Percentiles rank a stretch among this genome's conserved stretches.
These are phyloP conservation scores for Simplicillium aogashimaense DNA, from an alignment of 2,329 filamentous ascomycete species.

Conservation along the genomic window DNA sequence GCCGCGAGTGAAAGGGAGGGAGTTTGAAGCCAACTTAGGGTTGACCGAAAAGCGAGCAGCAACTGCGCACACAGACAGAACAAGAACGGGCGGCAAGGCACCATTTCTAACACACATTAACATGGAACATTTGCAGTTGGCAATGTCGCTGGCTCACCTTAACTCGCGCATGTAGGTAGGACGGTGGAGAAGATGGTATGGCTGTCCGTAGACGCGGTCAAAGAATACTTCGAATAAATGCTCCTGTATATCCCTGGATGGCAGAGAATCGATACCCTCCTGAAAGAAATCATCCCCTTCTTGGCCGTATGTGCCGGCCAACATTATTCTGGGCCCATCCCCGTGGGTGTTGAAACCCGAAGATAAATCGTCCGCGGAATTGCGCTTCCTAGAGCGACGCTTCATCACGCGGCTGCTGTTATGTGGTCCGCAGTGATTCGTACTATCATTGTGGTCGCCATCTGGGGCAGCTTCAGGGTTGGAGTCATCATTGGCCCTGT, in stretches of 20 bases:
- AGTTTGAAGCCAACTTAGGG: constrained; percentile 64
- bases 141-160: constrained; percentile 35
- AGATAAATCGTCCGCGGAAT: constrained; percentile 79
- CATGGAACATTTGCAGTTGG: neutral
- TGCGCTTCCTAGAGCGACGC: constrained; percentile 60
- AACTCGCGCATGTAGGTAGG: constrained; percentile 92
- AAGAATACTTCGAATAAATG: constrained; percentile 93
- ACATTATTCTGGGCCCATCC: constrained; percentile 29
- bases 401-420: constrained; percentile 79
- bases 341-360: constrained; percentile 76
- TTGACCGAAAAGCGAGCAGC: constrained; percentile 93
- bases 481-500: constrained; percentile 60
- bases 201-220: constrained; percentile 89
- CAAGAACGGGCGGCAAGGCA: constrained; percentile 76
- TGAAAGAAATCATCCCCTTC: constrained; percentile 63
- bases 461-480: constrained; percentile 29
- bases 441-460: too few species aligned
- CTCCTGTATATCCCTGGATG: constrained; percentile 79
- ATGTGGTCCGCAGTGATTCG: constrained; percentile 29
- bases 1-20: constrained; percentile 70
- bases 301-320: constrained; percentile 30
- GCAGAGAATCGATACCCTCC: constrained; percentile 76
- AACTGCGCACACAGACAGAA: constrained; percentile 89
- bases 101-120: constrained; percentile 16
- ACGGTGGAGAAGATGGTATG: constrained; percentile 90